Evolutionary conservation across 2,329 filamentous ascomycete species (phyloP).

Genomic region (Hypoxylon sp.): DNA sequence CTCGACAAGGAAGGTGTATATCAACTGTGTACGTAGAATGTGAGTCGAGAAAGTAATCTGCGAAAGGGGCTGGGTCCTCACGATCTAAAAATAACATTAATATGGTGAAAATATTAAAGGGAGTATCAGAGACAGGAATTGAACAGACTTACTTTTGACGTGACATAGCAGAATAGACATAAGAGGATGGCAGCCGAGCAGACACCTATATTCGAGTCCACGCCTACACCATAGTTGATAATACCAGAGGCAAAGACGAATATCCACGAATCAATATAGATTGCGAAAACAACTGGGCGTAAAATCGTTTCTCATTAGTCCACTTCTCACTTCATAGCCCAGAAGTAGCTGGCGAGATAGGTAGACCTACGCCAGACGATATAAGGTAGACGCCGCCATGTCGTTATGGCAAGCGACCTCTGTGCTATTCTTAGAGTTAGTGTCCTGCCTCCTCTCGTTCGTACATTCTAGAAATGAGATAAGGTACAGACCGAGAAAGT

Average conservation of each 20-base stretch:
- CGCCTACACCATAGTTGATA: conserved; percentile 69
- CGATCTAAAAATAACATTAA: conserved; percentile 34
- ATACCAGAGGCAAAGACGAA: conserved; percentile 72
- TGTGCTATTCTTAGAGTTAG: conserved; percentile 53
- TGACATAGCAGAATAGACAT: conserved; percentile 73
- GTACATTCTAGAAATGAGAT: background rate
- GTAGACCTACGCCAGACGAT: conserved; percentile 60
- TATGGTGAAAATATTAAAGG: background rate
- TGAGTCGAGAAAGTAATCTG: conserved; percentile 4
- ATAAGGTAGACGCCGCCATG: conserved; percentile 60
- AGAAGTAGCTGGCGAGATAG: background rate
- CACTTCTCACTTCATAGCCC: background rate
- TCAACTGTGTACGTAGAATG: conserved; percentile 57
- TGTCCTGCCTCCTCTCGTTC: background rate
- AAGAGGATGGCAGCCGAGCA: conserved; percentile 73
- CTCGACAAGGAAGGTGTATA: conserved; percentile 77
- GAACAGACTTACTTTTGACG: conserved; percentile 67
- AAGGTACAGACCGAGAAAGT: conserved; percentile 40
- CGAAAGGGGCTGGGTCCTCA: conserved; percentile 11
- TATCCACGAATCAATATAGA: conserved; percentile 72
- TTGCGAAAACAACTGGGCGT: conserved; percentile 69
- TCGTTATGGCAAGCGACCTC: conserved; percentile 56
- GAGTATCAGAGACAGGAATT: background rate
- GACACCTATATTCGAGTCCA: conserved; percentile 65
- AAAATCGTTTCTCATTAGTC: background rate